phyloP scores from a whole-genome alignment of 75 land plant genomes.

The Gnetum montanum region DNA sequence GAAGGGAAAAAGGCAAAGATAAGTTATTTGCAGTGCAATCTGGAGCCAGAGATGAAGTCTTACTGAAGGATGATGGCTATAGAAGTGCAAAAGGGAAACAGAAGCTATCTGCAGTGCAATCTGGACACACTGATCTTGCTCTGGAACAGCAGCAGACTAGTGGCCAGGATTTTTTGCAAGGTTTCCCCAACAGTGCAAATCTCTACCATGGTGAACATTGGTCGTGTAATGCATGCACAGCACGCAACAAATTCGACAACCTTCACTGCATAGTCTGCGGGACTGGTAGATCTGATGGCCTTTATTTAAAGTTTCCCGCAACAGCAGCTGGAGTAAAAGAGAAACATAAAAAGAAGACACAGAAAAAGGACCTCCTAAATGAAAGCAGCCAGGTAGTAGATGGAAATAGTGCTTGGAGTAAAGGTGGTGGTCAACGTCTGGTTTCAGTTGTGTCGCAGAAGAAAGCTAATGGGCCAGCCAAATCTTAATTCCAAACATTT shows the following conservation, averaged over 20 bases:
- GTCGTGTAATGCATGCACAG: conserved; percentile 30
- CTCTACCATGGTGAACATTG: conserved; percentile 12
- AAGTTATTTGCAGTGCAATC: background rate
- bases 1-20: conserved; percentile 45
- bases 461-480: background rate
- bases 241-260: conserved; percentile 10
- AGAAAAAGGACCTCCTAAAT: conserved; percentile 66
- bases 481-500: background rate
- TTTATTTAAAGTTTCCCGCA: conserved; percentile 5
- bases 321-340: conserved; percentile 32
- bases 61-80: conserved; percentile 75
- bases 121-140: conserved; percentile 2
- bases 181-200: background rate
- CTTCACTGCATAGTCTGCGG: conserved; percentile 25
- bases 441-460: background rate
- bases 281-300: conserved; percentile 1
- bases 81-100: conserved; percentile 16
- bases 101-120: background rate
- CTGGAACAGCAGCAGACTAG: background rate
- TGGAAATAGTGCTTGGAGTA: conserved; percentile 71
- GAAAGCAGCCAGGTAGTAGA: conserved; percentile 2
- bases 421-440: conserved; percentile 50
- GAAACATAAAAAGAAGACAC: conserved; percentile 48
- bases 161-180: background rate
- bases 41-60: conserved; percentile 32